Base-by-base conservation (phyloP, 345 rosid genomes). In the Angophora floribunda region DNA sequence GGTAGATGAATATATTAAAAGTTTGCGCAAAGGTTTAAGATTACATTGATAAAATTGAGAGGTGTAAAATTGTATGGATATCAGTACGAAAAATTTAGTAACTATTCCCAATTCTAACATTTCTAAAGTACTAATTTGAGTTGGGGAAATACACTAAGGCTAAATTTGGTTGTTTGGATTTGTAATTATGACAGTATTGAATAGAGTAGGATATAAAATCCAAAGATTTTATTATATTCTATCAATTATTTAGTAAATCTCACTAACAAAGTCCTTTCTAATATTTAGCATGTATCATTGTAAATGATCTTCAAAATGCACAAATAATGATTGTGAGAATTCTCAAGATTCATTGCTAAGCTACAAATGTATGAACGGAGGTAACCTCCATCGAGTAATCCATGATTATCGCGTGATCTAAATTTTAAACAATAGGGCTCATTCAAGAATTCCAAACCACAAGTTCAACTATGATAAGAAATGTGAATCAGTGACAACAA, bases 21-120 rank as follows among this genome's bases (percentile, higher is more conserved):
- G 26, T 51, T 51, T 5, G 32, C 1, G 0, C 0, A 0, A 61
- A 28, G 4, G 0, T n/a, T 61, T 61, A 61, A 4, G 28, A 61
- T 1, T 61, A 1, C 13, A 28, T 61, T 61, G 7, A 61, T 0
- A 61, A 61, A 61, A 2, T 2, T 61, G 32, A 61, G 26, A 61
- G 12, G 0, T 61, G 4, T 61, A 61, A 15, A 61, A 61, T 0
- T 12, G 41, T 36, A 36, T 36, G 41, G 41, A 36, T 36, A 36
- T 36, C 41, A 36, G 41, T 36, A 36, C 41, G 41, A 36, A 36
- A 36, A 36, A 36, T 36, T 36, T 36, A 36, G 16, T 12, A 61
- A 5, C 11, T 61, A 26, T 59, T 11, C 65, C 30, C 28, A 59
- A 11, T 14, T 59, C 30, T 59, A 59, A 59, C 26, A 59, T 59